phyloP scores from a whole-genome alignment of 2,329 filamentous ascomycete species.

The Aspergillus floridensis region DNA sequence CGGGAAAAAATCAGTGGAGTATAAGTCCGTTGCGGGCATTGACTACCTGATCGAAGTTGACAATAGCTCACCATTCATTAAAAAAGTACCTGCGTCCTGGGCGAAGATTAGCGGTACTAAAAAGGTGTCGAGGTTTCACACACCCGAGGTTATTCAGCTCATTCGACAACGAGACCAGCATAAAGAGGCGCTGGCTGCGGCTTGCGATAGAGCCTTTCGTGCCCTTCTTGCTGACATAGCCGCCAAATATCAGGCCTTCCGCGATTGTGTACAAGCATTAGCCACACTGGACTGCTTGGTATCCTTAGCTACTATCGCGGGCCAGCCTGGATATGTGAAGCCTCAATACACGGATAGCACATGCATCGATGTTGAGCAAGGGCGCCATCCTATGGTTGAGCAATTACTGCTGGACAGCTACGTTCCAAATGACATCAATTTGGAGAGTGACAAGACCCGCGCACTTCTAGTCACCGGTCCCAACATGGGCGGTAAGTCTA shows the following conservation, averaged over 20 bases:
- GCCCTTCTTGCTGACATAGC: conserved; percentile 71
- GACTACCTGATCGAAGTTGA: conserved; percentile 93
- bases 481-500: conserved; percentile 99
- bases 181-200: conserved; percentile 86
- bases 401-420: conserved; percentile 81
- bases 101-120: conserved; percentile 93
- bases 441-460: conserved; percentile 64
- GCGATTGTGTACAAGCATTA: conserved; percentile 82
- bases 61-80: conserved; percentile 68
- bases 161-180: conserved; percentile 89
- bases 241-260: conserved; percentile 81
- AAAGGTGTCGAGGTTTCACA: conserved; percentile 87
- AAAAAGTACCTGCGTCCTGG: conserved; percentile 90
- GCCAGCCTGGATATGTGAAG: conserved; percentile 81
- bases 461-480: conserved; percentile 91
- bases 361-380: conserved; percentile 67
- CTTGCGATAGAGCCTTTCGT: conserved; percentile 80
- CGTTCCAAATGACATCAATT: conserved; percentile 81
- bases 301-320: conserved; percentile 78
- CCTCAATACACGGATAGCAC: conserved; percentile 66
- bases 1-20: conserved; percentile 69
- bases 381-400: conserved; percentile 94
- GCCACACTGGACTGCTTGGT: conserved; percentile 86
- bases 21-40: conserved; percentile 82
- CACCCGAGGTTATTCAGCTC: conserved; percentile 80